Conservation (phyloP, 2,329 filamentous ascomycete genomes). For the Penicillium hesseltinei region DNA sequence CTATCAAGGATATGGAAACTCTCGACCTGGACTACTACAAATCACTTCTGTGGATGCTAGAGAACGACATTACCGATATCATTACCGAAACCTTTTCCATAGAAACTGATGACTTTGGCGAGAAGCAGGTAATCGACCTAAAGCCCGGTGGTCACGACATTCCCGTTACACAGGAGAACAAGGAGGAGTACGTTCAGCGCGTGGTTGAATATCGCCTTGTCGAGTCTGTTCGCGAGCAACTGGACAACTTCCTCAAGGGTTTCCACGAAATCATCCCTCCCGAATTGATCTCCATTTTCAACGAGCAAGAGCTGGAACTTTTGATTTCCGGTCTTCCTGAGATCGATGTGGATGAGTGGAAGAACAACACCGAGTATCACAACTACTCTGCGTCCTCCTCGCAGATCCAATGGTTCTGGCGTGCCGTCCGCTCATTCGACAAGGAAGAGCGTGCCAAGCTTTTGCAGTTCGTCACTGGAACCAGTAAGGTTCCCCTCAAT, state of each 20-base stretch:
- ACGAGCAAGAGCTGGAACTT: conserved; percentile 94
- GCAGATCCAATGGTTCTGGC: conserved; percentile 99
- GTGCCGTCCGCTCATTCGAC: conserved; percentile 93
- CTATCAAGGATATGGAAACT: conserved; percentile 98
- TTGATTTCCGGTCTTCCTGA: conserved; percentile 95
- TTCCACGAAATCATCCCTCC: conserved; percentile 98
- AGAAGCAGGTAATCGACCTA: conserved; percentile 81
- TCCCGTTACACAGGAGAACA: conserved; percentile 94
- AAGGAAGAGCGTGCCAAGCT: conserved; percentile 98
- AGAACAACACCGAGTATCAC: conserved; percentile 97
- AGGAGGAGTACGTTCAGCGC: conserved; percentile 92
- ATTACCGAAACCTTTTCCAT: conserved; percentile 95
- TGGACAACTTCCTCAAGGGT: conserved; percentile 83
- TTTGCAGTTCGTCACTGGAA: conserved; percentile 96
- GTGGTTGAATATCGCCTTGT: conserved; percentile 93
- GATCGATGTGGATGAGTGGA: conserved; percentile 98
- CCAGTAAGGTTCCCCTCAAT: conserved; percentile 95
- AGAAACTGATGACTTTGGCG: conserved; percentile 91
- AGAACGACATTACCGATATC: conserved; percentile 97
- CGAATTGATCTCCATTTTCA: conserved; percentile 94
- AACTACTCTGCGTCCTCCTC: conserved; percentile 93
- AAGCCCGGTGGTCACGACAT: conserved; percentile 86
- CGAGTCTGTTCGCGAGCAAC: conserved; percentile 88
- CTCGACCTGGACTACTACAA: conserved; percentile 99
- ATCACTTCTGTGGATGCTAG: conserved; percentile 95